These are phyloP conservation scores for Tolypocladium tundrense DNA, from an alignment of 2,329 filamentous ascomycete genomes.

Conservation along the genomic window DNA sequence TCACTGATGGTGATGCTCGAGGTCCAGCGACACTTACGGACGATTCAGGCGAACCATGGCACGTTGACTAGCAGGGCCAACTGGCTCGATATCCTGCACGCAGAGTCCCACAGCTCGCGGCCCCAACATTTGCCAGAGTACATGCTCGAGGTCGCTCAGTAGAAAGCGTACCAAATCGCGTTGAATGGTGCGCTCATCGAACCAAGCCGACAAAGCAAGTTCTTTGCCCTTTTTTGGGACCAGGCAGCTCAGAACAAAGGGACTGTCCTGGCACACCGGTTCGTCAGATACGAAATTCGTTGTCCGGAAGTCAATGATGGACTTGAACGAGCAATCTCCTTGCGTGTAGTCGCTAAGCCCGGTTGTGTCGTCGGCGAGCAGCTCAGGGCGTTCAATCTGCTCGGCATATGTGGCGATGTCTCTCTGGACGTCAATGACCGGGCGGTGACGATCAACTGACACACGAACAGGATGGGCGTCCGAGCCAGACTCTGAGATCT, in stretches of 20 bases:
- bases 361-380: background rate
- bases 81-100: background rate
- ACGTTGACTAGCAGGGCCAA: background rate
- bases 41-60: slow-evolving; percentile 1
- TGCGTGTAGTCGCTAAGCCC: background rate
- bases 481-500: background rate
- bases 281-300: background rate
- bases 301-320: background rate
- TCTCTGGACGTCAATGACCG: background rate
- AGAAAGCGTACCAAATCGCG: background rate
- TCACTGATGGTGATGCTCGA: background rate
- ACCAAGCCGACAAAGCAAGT: background rate
- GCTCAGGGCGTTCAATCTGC: background rate
- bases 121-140: background rate
- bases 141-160: background rate
- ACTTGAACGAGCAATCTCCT: background rate
- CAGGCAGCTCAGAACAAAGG: background rate
- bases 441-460: background rate
- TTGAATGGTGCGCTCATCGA: background rate
- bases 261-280: background rate
- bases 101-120: background rate
- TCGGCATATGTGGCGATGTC: background rate
- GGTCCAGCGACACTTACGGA: background rate
- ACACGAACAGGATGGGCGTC: background rate
- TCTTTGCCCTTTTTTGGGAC: background rate